A percentile compares a stretch with the other conserved stretches of the same genome.
phyloP scores from a whole-genome alignment of 192 early-diverging fungal species.

The Funneliformis geosporum region DNA sequence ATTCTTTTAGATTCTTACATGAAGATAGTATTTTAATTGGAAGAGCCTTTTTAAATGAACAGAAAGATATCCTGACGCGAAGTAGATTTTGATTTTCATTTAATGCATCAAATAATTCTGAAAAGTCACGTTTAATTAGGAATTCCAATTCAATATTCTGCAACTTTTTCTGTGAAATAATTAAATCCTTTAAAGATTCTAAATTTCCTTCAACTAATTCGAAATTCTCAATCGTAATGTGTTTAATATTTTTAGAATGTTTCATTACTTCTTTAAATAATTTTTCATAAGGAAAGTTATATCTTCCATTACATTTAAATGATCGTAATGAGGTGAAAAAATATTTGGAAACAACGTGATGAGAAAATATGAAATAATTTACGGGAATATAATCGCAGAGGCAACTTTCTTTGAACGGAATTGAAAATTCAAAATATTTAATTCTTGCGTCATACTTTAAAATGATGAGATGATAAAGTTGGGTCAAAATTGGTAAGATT shows the following conservation, averaged over 20 bases:
- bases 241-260: neutral
- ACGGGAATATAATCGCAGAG: neutral
- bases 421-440: neutral
- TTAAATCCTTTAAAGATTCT: neutral
- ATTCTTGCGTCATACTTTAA: neutral
- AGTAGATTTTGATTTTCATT: no score
- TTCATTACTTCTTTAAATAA: neutral
- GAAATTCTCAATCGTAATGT: neutral
- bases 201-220: neutral
- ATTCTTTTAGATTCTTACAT: neutral
- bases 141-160: no score
- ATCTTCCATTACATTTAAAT: neutral
- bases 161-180: no score
- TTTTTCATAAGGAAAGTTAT: neutral
- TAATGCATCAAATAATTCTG: no score
- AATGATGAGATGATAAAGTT: neutral
- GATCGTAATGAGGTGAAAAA: neutral
- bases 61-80: neutral
- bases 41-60: neutral
- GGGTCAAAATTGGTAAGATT: neutral
- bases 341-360: neutral
- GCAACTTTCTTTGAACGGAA: neutral
- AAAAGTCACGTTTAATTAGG: no score
- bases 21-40: neutral
- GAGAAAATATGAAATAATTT: neutral